These are phyloP conservation scores for Trichosporon sp. DNA, from an alignment of 1,284 basidiomycete genomes.

Conservation along the genomic window DNA sequence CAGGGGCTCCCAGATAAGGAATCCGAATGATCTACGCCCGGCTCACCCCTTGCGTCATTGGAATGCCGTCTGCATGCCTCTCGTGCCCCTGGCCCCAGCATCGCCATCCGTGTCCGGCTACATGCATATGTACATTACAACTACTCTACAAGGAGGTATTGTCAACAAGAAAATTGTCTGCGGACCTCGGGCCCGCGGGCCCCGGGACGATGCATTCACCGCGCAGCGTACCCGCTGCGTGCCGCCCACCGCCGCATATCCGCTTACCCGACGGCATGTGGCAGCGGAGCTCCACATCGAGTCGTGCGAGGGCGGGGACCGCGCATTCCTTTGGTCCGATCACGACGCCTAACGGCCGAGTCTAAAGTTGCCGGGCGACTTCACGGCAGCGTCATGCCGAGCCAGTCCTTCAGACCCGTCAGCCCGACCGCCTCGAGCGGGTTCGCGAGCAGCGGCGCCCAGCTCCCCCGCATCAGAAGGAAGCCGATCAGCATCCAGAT, in stretches of 20 bases:
- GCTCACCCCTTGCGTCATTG: slow-evolving; percentile 6
- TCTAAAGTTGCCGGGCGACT: not conserved
- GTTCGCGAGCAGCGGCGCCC: slow-evolving; percentile 42
- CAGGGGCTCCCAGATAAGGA: slow-evolving; percentile 13
- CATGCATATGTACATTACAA: slow-evolving; percentile 15
- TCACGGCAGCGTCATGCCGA: slow-evolving; percentile 25
- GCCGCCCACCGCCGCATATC: slow-evolving; percentile 1
- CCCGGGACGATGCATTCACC: not conserved
- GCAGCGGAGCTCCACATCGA: slow-evolving; percentile 8
- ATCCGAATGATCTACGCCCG: slow-evolving; percentile 10
- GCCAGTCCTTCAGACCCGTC: slow-evolving; percentile 32
- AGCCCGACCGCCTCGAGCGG: slow-evolving; percentile 43
- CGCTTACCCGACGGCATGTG: slow-evolving; percentile 8
- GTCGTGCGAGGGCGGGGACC: not conserved
- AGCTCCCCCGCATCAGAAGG: slow-evolving; percentile 50
- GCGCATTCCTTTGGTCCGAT: not conserved
- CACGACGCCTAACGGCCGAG: not conserved
- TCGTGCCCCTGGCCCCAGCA: not conserved
- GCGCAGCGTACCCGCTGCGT: not conserved
- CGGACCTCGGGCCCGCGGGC: not conserved
- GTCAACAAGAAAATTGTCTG: slow-evolving; percentile 10
- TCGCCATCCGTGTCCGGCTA: not conserved
- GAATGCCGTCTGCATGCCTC: not conserved
- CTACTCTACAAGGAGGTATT: slow-evolving; percentile 1
- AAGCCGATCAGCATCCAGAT: slow-evolving; percentile 54